Evolutionary conservation across 306 rosid genomes (phyloP), one percentile per base, ranked within the genome.

Genomic region (Ammopiptanthus mongolicus): DNA sequence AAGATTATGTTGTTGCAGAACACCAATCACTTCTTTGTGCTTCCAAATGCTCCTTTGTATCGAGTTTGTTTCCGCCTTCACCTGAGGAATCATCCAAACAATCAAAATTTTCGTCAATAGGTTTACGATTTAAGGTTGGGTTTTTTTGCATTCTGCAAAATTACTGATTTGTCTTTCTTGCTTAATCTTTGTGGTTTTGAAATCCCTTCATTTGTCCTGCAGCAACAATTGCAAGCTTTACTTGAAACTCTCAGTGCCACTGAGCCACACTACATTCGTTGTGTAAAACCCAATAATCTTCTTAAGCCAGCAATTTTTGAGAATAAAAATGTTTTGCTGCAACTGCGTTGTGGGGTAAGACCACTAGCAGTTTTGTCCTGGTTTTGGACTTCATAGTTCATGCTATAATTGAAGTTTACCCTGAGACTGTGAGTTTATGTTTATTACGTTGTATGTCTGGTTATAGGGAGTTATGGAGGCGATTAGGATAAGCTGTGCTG

Each of bases 401-500:
- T 73, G 7, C 22, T 33, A 13, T 62, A 22, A 76, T 65, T 21
- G 69, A 73, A 69, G 55, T 64, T 71, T 29, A 48, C 63, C 50
- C n/a, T 60, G 75, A 42, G 8, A 62, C 69, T 61, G 60, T 2
- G 41, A 55, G 36, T 69, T 47, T 62, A 71, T 74, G 62, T 74
- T 55, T 74, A 29, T 36, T 68, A 18, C 28, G 29, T 14, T 14
- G 8, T 71, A 51, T 51, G 21, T 64, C 41, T 78, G 55, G 50
- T 70, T 75, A 46, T 65, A 92, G 97, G 97, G 97, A 70, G 97
- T 92, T 74, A 92, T 92, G 97, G 97, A 92, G 74, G 97, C 97
- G 25, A 92, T 92, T 50, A 88, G 97, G 87, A 92, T 92, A 60
- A 92, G 97, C 62, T 92, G 97, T 84, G 97, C 97, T 41, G 97